Percentiles rank a stretch among this genome's conserved stretches.
Conservation (phyloP, 441 rosid species). For the Brassica balearica region DNA sequence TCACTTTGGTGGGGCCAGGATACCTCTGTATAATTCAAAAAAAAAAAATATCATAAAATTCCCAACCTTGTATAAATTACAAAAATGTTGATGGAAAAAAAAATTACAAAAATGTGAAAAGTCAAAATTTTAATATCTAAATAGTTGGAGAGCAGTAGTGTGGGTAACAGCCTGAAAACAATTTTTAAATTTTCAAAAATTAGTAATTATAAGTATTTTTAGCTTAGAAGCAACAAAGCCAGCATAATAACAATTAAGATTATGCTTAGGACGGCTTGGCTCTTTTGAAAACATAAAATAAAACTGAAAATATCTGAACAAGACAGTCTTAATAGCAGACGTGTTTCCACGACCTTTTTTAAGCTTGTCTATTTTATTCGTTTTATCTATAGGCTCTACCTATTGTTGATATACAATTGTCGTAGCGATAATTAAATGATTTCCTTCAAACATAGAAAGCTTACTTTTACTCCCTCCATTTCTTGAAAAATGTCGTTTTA, state of each 20-base stretch:
- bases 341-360: conserved; percentile 27
- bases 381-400: no score
- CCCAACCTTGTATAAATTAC: background rate
- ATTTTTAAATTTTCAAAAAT: background rate
- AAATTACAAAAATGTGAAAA: background rate
- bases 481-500: no score
- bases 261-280: conserved; percentile 11
- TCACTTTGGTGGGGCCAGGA: no score
- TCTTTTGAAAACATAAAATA: background rate
- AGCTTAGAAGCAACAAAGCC: conserved; percentile 21
- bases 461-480: no score
- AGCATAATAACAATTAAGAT: conserved; percentile 6
- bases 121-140: background rate
- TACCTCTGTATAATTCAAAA: no score
- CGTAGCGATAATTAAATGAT: no score
- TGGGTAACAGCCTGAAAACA: conserved; percentile 13
- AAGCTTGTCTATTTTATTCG: no score
- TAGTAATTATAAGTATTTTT: background rate
- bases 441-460: no score
- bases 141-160: conserved; percentile 28
- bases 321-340: conserved; percentile 7
- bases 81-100: no score
- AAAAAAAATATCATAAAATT: background rate
- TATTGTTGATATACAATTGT: no score
- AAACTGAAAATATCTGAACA: conserved; percentile 10